phyloP scores from a whole-genome alignment of 2,329 filamentous ascomycete genomes.

The Aciculosporium take region DNA sequence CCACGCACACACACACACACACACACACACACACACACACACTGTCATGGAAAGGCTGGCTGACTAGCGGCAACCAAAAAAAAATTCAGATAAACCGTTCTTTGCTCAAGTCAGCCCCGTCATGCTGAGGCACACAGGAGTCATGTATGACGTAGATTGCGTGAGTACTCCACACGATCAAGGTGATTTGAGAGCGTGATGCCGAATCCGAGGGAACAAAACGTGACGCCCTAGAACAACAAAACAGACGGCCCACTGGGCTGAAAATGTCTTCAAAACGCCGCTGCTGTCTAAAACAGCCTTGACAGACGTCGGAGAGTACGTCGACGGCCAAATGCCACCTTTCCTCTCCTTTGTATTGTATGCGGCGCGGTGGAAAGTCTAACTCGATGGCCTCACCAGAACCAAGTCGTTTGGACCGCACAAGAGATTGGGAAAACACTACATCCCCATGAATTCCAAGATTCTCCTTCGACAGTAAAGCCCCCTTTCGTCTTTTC shows the following conservation, averaged over 20 bases:
- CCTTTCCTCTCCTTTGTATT: background rate
- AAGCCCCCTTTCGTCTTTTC: too few relatives aligned
- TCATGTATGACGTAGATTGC: conserved; percentile 10
- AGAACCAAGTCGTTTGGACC: conserved; percentile 35
- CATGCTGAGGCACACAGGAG: conserved; percentile 17
- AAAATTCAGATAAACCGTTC: conserved; percentile 16
- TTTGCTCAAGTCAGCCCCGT: conserved; percentile 20
- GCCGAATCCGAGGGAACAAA: too few relatives aligned
- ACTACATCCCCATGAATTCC: conserved; percentile 31
- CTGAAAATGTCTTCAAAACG: conserved; percentile 43
- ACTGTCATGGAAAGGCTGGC: too few relatives aligned
- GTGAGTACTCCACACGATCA: conserved; percentile 9
- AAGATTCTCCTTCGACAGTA: conserved; percentile 43
- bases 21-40: too few relatives aligned
- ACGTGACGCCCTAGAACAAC: too few relatives aligned
- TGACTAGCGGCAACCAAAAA: too few relatives aligned
- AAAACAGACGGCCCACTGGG: conserved; percentile 43
- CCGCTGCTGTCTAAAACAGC: conserved; percentile 36
- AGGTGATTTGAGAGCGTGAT: background rate
- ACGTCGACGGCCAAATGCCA: conserved; percentile 14
- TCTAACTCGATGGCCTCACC: too few relatives aligned
- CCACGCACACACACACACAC: too few relatives aligned
- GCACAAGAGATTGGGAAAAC: conserved; percentile 26
- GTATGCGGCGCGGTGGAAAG: too few relatives aligned
- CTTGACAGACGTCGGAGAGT: conserved; percentile 24